A percentile compares a stretch with the other conserved stretches of the same genome.
Evolutionary conservation across 2,329 filamentous ascomycete genomes (phyloP).

Genomic region (Trichoderma asperellum): DNA sequence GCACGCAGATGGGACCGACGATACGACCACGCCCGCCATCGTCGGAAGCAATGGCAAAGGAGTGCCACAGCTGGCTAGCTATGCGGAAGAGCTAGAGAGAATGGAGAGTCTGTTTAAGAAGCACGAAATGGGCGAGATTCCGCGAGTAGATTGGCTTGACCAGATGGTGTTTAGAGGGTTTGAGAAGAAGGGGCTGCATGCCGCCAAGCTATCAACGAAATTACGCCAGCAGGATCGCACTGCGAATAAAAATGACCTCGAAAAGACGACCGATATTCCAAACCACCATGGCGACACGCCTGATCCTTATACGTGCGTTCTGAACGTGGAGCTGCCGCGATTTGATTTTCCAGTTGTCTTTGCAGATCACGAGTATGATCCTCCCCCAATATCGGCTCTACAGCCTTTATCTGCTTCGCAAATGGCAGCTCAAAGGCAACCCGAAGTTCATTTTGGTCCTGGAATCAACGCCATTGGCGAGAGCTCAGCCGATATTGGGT

Average conservation of each 20-base stretch:
- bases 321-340: constrained; percentile 88
- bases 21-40: constrained; percentile 74
- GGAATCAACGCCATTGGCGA: constrained; percentile 75
- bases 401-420: constrained; percentile 61
- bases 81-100: constrained; percentile 83
- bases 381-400: constrained; percentile 79
- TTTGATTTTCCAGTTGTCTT: constrained; percentile 97
- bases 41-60: constrained; percentile 58
- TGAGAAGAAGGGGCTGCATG: constrained; percentile 72
- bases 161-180: constrained; percentile 89
- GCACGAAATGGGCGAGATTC: constrained; percentile 96
- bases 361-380: constrained; percentile 88
- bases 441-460: constrained; percentile 86
- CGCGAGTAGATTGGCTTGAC: constrained; percentile 92
- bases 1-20: constrained; percentile 81
- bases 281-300: constrained; percentile 50
- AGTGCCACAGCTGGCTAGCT: constrained; percentile 63
- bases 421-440: constrained; percentile 76
- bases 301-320: constrained; percentile 67
- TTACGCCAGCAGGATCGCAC: constrained; percentile 55
- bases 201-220: constrained; percentile 66
- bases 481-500: constrained; percentile 51
- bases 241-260: constrained; percentile 36
- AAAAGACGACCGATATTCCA: constrained; percentile 39
- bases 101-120: constrained; percentile 93